Conservation (phyloP, 2,329 filamentous ascomycete genomes). For the Colletotrichum sojae region DNA sequence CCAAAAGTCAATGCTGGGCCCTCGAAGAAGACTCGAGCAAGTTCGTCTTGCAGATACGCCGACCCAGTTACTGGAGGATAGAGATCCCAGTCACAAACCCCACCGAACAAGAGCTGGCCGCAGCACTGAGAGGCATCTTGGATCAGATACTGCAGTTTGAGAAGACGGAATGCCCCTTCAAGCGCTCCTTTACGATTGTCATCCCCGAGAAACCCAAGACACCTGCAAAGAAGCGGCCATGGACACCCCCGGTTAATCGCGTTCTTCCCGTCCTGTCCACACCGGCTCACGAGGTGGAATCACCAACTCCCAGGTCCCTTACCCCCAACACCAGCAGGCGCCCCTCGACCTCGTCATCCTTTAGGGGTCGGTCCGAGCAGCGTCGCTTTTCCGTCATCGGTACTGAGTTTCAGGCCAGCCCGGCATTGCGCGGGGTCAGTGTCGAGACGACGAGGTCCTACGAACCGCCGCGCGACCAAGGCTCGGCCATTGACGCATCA, state of each 20-base stretch:
- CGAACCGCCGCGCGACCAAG: slow-evolving; percentile 7
- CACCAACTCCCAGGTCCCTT: slow-evolving; percentile 36
- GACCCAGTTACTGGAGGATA: slow-evolving; percentile 90
- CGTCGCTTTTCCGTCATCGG: slow-evolving; percentile 34
- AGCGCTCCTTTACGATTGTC: slow-evolving; percentile 80
- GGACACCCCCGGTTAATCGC: slow-evolving; percentile 65
- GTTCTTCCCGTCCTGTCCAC: slow-evolving; percentile 54
- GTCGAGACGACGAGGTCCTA: slow-evolving; percentile 3
- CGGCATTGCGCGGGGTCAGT: slow-evolving; percentile 24
- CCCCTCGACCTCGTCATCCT: slow-evolving; percentile 22
- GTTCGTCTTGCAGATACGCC: slow-evolving; percentile 88
- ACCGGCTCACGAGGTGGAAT: slow-evolving; percentile 49
- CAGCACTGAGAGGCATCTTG: slow-evolving; percentile 78
- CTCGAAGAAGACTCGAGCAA: slow-evolving; percentile 84
- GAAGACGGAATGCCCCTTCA: slow-evolving; percentile 89
- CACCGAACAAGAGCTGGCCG: slow-evolving; percentile 75
- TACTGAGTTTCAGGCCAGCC: slow-evolving; percentile 28
- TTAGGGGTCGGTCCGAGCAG: slow-evolving; percentile 30
- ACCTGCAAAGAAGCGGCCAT: slow-evolving; percentile 77
- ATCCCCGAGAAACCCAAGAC: slow-evolving; percentile 78
- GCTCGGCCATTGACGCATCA: not conserved
- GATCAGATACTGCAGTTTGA: slow-evolving; percentile 86
- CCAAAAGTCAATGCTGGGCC: slow-evolving; percentile 94
- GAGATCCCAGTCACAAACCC: slow-evolving; percentile 79
- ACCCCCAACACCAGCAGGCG: slow-evolving; percentile 31